Evolutionary conservation across 306 rosid species (phyloP), one percentile per base, ranked within the genome.

Genomic region (Acmispon strigosus): DNA sequence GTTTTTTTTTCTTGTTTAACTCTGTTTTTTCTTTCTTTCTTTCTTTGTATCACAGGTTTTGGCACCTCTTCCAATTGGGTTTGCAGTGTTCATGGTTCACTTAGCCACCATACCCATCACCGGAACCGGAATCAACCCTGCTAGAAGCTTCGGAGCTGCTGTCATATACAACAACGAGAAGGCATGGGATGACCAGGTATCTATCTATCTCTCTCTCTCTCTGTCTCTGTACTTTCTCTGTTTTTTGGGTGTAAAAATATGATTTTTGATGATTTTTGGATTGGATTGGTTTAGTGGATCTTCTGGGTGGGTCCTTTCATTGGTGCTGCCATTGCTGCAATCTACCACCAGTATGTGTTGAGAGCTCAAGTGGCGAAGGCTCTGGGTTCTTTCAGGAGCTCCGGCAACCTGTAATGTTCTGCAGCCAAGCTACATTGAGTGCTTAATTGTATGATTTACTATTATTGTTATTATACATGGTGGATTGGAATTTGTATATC

Each of bases 21-120:
- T 32, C 37, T 36, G 32, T 50, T 27, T 27, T 27, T 22, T 22
- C 24, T 22, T 22, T 2, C n/a, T n/a, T n/a, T n/a, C n/a, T 11
- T 50, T 34, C 2, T 37, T 34, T 36, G n/a, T n/a, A n/a, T n/a
- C 37, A 52, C 4, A 82, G 86, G 86, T 83, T 36, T 55, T 83
- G 77, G 86, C 86, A 45, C 86, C 86, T 15, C 86, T 83, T 67
- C 86, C 86, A 41, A 83, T 83, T 71, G 86, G 86, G 19, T 78
- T 82, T 48, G 83, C 86, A 0, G 86, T 82, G 13, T 82, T 82
- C 71, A 14, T 75, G 15, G 83, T 78, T 70, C 86, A 82, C 56
- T 66, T 82, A 6, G 86, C 86, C 17, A 82, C 86, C 45, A 82
- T 82, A 51, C 86, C 86, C 19, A 71, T 82, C 43, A 82, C 86